Conservation (phyloP, 2,329 filamentous ascomycete genomes). For the Colletotrichum acutatum region DNA sequence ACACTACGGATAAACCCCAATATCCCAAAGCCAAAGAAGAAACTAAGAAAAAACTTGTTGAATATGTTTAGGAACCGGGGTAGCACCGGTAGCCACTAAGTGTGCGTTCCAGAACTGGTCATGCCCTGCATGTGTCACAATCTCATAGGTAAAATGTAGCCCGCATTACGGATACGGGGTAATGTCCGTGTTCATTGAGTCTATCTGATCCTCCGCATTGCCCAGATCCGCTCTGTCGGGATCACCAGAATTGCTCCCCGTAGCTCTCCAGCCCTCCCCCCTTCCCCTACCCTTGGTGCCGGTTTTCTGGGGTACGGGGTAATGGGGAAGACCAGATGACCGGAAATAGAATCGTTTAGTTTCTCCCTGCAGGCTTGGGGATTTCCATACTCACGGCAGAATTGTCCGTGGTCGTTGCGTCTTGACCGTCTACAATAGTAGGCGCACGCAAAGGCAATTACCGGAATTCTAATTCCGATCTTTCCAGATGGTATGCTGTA, state of each 20-base stretch:
- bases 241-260: not conserved
- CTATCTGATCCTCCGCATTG: slow-evolving; percentile 6
- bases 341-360: not conserved
- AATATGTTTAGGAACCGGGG: too few relatives aligned
- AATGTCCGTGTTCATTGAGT: not conserved
- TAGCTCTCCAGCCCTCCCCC: not conserved
- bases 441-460: too few relatives aligned
- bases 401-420: too few relatives aligned
- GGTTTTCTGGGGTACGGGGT: slow-evolving; percentile 1
- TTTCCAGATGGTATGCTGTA: too few relatives aligned
- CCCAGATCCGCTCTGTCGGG: not conserved
- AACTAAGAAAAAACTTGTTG: not conserved
- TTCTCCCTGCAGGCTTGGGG: too few relatives aligned
- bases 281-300: not conserved
- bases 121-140: too few relatives aligned
- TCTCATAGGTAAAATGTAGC: not conserved
- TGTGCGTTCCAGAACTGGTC: too few relatives aligned
- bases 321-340: not conserved
- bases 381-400: too few relatives aligned
- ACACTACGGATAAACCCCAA: not conserved
- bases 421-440: too few relatives aligned
- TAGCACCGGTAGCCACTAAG: not conserved
- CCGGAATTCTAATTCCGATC: too few relatives aligned
- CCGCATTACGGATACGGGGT: not conserved
- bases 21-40: not conserved